Percentiles rank a stretch among this genome's conserved stretches.
Evolutionary conservation across 2,329 filamentous ascomycete species (phyloP).

Genomic region (Fusarium sublunatum): DNA sequence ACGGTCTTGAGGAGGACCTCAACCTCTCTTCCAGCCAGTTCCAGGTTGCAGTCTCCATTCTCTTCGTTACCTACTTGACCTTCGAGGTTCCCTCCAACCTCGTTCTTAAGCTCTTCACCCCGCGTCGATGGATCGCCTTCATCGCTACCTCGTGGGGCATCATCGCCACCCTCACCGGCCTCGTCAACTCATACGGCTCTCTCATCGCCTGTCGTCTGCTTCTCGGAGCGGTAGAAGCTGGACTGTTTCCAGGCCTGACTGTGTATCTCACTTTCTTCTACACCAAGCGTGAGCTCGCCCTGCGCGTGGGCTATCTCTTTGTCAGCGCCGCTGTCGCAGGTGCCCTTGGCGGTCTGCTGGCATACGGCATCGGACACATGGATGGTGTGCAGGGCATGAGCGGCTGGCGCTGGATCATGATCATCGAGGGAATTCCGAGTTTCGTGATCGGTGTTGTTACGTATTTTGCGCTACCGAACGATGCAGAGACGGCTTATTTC

Average conservation of each 20-base stretch:
- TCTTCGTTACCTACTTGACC: slow-evolving; percentile 72
- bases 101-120: slow-evolving; percentile 70
- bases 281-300: slow-evolving; percentile 76
- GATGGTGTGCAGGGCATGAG: slow-evolving; percentile 71
- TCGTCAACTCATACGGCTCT: slow-evolving; percentile 72
- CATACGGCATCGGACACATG: slow-evolving; percentile 79
- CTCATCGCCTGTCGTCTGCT: slow-evolving; percentile 76
- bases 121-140: slow-evolving; percentile 71
- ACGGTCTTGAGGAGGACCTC: slow-evolving; percentile 72
- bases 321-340: slow-evolving; percentile 77
- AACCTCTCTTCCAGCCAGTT: slow-evolving; percentile 71
- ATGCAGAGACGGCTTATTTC: slow-evolving; percentile 67
- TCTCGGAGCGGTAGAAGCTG: slow-evolving; percentile 75
- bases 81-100: slow-evolving; percentile 75
- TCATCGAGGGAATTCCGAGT: slow-evolving; percentile 62
- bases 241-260: slow-evolving; percentile 75
- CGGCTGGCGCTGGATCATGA: slow-evolving; percentile 80
- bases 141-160: slow-evolving; percentile 75
- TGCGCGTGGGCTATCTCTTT: slow-evolving; percentile 79
- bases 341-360: slow-evolving; percentile 77
- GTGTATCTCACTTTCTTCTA: slow-evolving; percentile 82
- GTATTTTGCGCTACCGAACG: slow-evolving; percentile 53
- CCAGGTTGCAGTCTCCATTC: slow-evolving; percentile 73
- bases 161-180: slow-evolving; percentile 75
- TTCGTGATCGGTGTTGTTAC: slow-evolving; percentile 51